Conservation (phyloP, 2,329 filamentous ascomycete species). For the Botrytis fabae region DNA sequence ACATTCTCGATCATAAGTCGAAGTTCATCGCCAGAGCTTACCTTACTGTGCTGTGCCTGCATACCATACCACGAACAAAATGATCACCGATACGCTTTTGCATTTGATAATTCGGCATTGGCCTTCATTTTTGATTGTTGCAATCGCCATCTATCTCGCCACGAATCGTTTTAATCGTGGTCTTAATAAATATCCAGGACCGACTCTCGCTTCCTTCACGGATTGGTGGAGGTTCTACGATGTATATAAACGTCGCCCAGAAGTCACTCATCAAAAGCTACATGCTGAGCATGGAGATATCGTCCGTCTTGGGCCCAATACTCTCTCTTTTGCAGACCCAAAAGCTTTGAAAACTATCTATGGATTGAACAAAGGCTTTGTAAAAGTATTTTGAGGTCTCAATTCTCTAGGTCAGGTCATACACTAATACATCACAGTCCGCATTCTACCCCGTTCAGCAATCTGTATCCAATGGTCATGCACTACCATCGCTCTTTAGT, state of each 20-base stretch:
- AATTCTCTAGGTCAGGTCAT: background rate
- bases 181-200: slow-evolving; percentile 71
- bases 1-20: background rate
- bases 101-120: slow-evolving; percentile 42
- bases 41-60: too few species aligned
- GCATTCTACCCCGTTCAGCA: slow-evolving; percentile 81
- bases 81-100: slow-evolving; percentile 20
- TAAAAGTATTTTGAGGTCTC: slow-evolving; percentile 57
- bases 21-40: background rate
- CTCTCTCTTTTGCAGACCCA: slow-evolving; percentile 71
- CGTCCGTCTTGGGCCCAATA: slow-evolving; percentile 73
- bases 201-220: slow-evolving; percentile 64
- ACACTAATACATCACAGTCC: slow-evolving; percentile 50
- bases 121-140: slow-evolving; percentile 43
- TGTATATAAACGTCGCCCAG: slow-evolving; percentile 62
- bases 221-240: slow-evolving; percentile 76
- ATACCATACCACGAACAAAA: background rate
- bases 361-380: slow-evolving; percentile 77
- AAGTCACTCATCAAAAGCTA: slow-evolving; percentile 66
- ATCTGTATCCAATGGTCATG: slow-evolving; percentile 66
- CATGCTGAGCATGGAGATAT: slow-evolving; percentile 73
- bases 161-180: slow-evolving; percentile 55
- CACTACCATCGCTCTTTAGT: slow-evolving; percentile 72
- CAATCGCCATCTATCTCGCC: slow-evolving; percentile 46
- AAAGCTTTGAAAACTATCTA: slow-evolving; percentile 75